These are phyloP conservation scores for Entonaema liquescens DNA, from an alignment of 495 filamentous ascomycete genomes.

Conservation along the genomic window DNA sequence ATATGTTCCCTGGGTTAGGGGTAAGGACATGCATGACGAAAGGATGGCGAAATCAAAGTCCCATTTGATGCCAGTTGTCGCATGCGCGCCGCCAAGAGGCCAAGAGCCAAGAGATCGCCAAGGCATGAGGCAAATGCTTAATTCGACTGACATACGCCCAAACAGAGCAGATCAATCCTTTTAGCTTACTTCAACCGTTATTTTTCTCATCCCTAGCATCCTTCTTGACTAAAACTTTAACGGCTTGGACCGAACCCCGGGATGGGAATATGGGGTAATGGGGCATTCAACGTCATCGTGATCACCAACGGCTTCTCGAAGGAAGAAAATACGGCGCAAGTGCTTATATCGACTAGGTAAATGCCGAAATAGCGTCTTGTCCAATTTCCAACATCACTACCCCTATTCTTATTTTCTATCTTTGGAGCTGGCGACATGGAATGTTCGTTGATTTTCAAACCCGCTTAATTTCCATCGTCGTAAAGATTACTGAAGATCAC, in stretches of 20 bases:
- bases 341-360: not conserved
- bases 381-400: not conserved
- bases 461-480: not conserved
- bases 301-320: not conserved
- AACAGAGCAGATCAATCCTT: slow-evolving; percentile 1
- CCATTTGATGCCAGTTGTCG: slow-evolving; percentile 24
- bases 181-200: slow-evolving; percentile 7
- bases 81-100: slow-evolving; percentile 27
- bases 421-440: not conserved
- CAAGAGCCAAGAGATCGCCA: slow-evolving; percentile 45
- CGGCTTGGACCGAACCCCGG: not conserved
- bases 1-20: not conserved
- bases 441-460: not conserved
- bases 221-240: not conserved
- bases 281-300: not conserved
- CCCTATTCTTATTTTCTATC: not conserved
- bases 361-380: not conserved
- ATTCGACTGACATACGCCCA: slow-evolving; percentile 26
- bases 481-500: not conserved
- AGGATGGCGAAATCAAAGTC: slow-evolving; percentile 32
- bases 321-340: not conserved
- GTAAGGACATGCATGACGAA: not conserved
- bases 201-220: not conserved
- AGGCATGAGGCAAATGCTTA: slow-evolving; percentile 45
- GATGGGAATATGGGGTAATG: not conserved